Percentiles rank a stretch among this genome's conserved stretches.
Evolutionary conservation across 2,329 filamentous ascomycete genomes (phyloP).

Genomic region (Aaosphaeria arxii): DNA sequence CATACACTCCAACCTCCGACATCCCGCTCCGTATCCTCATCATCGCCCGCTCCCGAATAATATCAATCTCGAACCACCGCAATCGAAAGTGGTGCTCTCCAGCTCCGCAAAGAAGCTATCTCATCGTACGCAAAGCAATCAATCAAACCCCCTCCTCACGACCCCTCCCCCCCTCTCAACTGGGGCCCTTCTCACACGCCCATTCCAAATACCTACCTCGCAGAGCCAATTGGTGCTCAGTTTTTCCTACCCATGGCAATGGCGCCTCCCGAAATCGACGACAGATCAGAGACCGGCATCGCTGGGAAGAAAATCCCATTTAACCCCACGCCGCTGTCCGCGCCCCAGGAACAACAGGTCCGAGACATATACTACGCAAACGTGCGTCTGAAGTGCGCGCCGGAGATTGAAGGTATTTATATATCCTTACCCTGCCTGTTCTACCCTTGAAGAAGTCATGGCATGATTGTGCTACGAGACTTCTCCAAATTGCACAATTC

Average conservation of each 20-base stretch:
- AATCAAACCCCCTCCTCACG: too few species aligned
- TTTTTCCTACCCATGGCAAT: conserved; percentile 1
- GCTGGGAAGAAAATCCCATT: conserved; percentile 13
- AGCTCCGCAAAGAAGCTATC: not conserved
- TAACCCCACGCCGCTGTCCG: conserved; percentile 67
- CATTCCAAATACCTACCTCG: too few species aligned
- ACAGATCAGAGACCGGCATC: not conserved
- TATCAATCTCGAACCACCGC: conserved; percentile 8
- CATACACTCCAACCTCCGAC: not conserved
- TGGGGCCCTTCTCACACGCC: too few species aligned
- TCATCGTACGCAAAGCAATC: not conserved
- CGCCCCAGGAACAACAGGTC: conserved; percentile 66
- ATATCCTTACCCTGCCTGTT: not conserved
- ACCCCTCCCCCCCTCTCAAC: too few species aligned
- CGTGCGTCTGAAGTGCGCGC: conserved; percentile 75
- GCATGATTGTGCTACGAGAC: too few species aligned
- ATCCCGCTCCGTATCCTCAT: conserved; percentile 2
- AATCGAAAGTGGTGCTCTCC: conserved; percentile 6
- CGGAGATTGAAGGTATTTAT: conserved; percentile 51
- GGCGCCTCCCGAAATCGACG: not conserved
- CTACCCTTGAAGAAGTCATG: too few species aligned
- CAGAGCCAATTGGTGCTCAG: too few species aligned
- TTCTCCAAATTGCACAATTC: not conserved
- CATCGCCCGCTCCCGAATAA: conserved; percentile 4
- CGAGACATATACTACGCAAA: conserved; percentile 75